A percentile compares a stretch with the other conserved stretches of the same genome.
phyloP scores from a whole-genome alignment of 176 grass and related monocot genomes.

The Ensete glaucum region DNA sequence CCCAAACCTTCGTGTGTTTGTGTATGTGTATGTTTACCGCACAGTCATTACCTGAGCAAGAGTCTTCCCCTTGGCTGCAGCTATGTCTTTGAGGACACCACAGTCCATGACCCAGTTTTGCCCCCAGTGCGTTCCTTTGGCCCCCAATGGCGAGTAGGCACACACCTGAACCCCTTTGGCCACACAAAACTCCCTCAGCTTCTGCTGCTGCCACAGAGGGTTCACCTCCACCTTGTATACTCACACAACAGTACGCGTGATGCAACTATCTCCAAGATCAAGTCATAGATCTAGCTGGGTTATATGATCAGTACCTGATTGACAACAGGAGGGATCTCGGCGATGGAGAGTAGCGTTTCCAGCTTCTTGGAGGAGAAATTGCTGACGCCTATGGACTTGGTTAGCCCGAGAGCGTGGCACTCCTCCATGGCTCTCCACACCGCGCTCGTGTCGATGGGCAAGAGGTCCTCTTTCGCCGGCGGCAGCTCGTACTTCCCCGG shows the following conservation, averaged over 20 bases:
- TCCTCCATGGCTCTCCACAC: slow-evolving; percentile 65
- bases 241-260: too few relatives aligned
- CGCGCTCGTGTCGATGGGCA: slow-evolving; percentile 31
- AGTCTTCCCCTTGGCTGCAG: slow-evolving; percentile 39
- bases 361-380: slow-evolving; percentile 67
- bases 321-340: slow-evolving; percentile 37
- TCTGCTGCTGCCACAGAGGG: slow-evolving; percentile 46
- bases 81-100: slow-evolving; percentile 45
- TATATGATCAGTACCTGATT: slow-evolving; percentile 37
- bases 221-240: slow-evolving; percentile 41
- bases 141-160: slow-evolving; percentile 51
- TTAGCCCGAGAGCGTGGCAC: slow-evolving; percentile 39
- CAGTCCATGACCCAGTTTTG: slow-evolving; percentile 31
- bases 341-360: slow-evolving; percentile 27
- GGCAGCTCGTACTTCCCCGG: slow-evolving; percentile 25
- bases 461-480: slow-evolving; percentile 39
- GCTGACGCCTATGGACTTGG: slow-evolving; percentile 53
- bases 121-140: slow-evolving; percentile 21
- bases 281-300: too few relatives aligned
- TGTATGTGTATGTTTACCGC: too few relatives aligned
- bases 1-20: not conserved
- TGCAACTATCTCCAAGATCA: too few relatives aligned
- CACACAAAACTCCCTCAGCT: slow-evolving; percentile 41
- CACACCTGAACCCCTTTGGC: slow-evolving; percentile 31
- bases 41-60: slow-evolving; percentile 33